These are phyloP conservation scores for Sporothrix brasiliensis DNA, from an alignment of 2,329 filamentous ascomycete species.

Conservation along the genomic window DNA sequence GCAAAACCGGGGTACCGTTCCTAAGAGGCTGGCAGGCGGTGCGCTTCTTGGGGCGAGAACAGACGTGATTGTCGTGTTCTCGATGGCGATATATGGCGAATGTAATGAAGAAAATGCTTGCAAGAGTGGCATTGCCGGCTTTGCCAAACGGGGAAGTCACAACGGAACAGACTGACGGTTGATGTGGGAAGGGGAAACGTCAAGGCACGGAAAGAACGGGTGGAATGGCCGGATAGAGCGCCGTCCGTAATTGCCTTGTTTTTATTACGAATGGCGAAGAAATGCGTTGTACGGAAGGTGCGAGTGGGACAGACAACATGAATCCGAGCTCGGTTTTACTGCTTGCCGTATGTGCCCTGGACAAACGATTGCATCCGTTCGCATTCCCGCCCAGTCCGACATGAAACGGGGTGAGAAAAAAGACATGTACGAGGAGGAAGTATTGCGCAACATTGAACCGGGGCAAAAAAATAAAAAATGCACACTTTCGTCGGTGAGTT, in stretches of 20 bases:
- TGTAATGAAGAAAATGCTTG: not conserved
- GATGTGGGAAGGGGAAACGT: conserved; percentile 1
- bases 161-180: not conserved
- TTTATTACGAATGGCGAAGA: not conserved
- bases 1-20: not conserved
- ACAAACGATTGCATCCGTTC: conserved; percentile 19
- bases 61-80: conserved; percentile 16
- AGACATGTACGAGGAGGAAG: not conserved
- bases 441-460: conserved; percentile 4
- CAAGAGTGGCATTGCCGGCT: not conserved
- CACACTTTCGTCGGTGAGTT: not conserved
- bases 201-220: not conserved
- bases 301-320: not conserved
- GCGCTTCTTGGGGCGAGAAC: not conserved
- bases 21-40: not conserved
- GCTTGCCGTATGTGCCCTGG: not conserved
- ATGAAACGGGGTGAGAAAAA: conserved; percentile 9
- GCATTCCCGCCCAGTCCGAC: not conserved
- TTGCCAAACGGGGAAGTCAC: conserved; percentile 3
- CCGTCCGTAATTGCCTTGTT: conserved; percentile 5
- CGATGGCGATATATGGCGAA: not conserved
- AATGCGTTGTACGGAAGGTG: not conserved
- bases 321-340: not conserved
- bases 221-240: not conserved
- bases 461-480: not conserved